These are phyloP conservation scores for Solanum bulbocastanum DNA, from an alignment of 257 asterid species.

Conservation along the genomic window DNA sequence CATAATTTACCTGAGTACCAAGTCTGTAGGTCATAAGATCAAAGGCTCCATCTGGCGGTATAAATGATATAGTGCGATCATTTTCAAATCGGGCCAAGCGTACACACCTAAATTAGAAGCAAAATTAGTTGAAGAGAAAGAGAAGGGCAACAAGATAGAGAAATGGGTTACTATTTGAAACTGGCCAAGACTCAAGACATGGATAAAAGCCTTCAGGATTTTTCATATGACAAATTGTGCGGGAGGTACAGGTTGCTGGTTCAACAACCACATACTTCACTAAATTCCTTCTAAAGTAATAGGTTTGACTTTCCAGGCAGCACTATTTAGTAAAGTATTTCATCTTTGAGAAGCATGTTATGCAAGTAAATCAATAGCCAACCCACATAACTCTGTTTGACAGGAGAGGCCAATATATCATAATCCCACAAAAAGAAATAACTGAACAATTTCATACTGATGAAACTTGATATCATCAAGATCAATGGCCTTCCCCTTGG, in stretches of 20 bases:
- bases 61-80: slow-evolving; percentile 90
- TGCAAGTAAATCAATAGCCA: background rate
- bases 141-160: background rate
- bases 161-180: background rate
- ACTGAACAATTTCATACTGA: slow-evolving; percentile 50
- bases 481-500: slow-evolving; percentile 98
- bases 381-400: background rate
- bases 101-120: slow-evolving; percentile 63
- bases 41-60: slow-evolving; percentile 99
- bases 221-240: background rate
- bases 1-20: slow-evolving; percentile 77
- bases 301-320: background rate
- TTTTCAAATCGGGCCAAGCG: slow-evolving; percentile 96
- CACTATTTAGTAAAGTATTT: background rate
- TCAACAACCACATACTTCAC: background rate
- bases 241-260: background rate
- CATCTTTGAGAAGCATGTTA: background rate
- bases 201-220: background rate
- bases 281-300: background rate
- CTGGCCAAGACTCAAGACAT: background rate
- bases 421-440: slow-evolving; percentile 2
- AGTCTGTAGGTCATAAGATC: slow-evolving; percentile 99
- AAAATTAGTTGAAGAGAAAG: slow-evolving; percentile 7
- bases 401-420: background rate
- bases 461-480: slow-evolving; percentile 98